Percentiles rank a stretch among this genome's conserved stretches.
Conservation (phyloP, 805 yeast genomes). For the Candida dendrica region DNA sequence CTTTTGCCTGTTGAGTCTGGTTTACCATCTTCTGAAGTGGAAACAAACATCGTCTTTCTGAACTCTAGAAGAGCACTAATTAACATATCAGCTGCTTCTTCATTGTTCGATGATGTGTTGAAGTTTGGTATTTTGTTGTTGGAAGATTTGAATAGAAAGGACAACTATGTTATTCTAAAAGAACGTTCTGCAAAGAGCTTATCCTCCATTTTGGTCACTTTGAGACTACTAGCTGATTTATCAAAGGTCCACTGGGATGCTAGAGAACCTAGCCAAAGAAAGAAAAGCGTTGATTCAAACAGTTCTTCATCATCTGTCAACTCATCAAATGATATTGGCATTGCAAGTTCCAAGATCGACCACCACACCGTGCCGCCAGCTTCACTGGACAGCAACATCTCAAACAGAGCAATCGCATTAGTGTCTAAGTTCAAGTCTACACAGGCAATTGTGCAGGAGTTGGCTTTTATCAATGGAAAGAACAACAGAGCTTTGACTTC, state of each 20-base stretch:
- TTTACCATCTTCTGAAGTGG: conserved; percentile 26
- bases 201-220: conserved; percentile 28
- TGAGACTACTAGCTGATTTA: conserved; percentile 34
- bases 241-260: conserved; percentile 33
- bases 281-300: conserved; percentile 15
- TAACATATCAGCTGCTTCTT: conserved; percentile 20
- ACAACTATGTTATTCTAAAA: conserved; percentile 17
- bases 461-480: conserved; percentile 23
- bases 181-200: conserved; percentile 22
- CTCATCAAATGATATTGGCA: conserved; percentile 21
- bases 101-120: conserved; percentile 24
- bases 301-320: conserved; percentile 13
- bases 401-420: conserved; percentile 20
- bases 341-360: conserved; percentile 25
- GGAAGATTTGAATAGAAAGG: conserved; percentile 22
- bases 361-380: conserved; percentile 28
- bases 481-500: conserved; percentile 4
- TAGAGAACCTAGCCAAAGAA: conserved; percentile 17
- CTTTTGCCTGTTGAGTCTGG: conserved; percentile 31
- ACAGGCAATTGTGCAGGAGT: conserved; percentile 21
- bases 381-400: conserved; percentile 19
- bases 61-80: conserved; percentile 27
- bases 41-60: conserved; percentile 27
- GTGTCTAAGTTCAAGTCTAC: conserved; percentile 27
- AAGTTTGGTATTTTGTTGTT: conserved; percentile 18